Base-by-base conservation (phyloP, 2,329 filamentous ascomycete species). In the Cytospora mali region DNA sequence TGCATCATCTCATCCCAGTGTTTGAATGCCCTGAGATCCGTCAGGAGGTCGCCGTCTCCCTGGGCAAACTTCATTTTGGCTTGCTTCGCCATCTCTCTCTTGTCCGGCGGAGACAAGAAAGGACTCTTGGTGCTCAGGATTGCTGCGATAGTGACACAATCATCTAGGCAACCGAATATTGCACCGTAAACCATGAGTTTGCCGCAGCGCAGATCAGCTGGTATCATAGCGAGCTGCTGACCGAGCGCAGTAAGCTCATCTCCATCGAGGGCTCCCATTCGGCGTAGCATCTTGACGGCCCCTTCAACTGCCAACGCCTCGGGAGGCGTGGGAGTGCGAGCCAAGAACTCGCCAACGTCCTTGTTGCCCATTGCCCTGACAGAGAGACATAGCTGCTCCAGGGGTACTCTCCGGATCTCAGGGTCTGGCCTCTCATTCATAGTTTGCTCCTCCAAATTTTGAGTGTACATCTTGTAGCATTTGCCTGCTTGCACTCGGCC, bases 131-230 rank as follows among this genome's bases (percentile, higher is more conserved):
- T 89, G 61, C 93, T 97, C n/a, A 99, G 82, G 48, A 98, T 95
- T 10, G 93, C 90, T 2, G 95, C 92, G 66, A 98, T 93, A 3
- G 90, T 93, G 61, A 98, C 83, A 68, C 90, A 93, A 58, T 94
- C 88, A 70, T 97, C 92, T 7, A 98, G 83, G 71, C 94, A 98
- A 35, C 91, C 91, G 71, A 99, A 98, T 62, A 96, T 93, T 18
- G 92, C 90, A 6, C 95, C 95, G 71, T 96, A 97, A 4, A 99
- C 91, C 83, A 99, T 92, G 35, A 99, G 83, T 76, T 99, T 99
- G 52, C 91, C 92, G 73, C 93, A 96, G 29, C 94, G 88, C 54
- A 99, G 82, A 72, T 99, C 95, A 0, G 94, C 92, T 1, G 95
- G 95, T 56, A 99, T 93, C 86, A 96, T 92, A 21, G 93, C 90